These are phyloP conservation scores for Malania oleifera DNA, from an alignment of 164 flowering plant species.

Conservation along the genomic window DNA sequence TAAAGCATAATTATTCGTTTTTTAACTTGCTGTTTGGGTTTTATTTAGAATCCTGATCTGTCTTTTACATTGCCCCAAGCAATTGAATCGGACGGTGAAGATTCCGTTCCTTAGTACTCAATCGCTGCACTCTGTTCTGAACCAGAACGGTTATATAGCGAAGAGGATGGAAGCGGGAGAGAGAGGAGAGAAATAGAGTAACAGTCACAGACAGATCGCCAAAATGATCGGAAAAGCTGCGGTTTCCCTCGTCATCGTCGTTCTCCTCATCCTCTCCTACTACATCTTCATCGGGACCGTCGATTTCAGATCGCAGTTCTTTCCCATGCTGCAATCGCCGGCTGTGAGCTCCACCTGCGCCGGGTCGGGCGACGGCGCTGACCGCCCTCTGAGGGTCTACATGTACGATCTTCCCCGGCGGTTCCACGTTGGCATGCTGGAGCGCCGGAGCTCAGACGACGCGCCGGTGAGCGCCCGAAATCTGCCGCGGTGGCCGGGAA, in stretches of 20 bases:
- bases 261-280: constrained; percentile 31
- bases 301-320: constrained; percentile 50
- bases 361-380: no score
- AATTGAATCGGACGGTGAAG: no score
- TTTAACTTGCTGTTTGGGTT: no score
- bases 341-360: constrained; percentile 14
- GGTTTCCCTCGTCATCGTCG: constrained; percentile 19
- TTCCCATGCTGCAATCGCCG: constrained; percentile 22
- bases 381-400: constrained; percentile 59
- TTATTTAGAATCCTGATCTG: no score
- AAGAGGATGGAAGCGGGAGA: no score
- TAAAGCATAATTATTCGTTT: no score
- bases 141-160: no score
- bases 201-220: no score
- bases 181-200: no score
- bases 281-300: constrained; percentile 36
- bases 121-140: no score
- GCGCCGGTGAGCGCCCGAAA: constrained; percentile 30
- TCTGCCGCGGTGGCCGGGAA: constrained; percentile 63
- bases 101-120: no score
- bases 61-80: no score
- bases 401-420: constrained; percentile 84
- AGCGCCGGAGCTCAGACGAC: constrained; percentile 23
- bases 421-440: constrained; percentile 71
- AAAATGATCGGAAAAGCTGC: constrained; percentile 28